Evolutionary conservation across 1,284 basidiomycete species (phyloP).

Genomic region (Ustilago trichophora): DNA sequence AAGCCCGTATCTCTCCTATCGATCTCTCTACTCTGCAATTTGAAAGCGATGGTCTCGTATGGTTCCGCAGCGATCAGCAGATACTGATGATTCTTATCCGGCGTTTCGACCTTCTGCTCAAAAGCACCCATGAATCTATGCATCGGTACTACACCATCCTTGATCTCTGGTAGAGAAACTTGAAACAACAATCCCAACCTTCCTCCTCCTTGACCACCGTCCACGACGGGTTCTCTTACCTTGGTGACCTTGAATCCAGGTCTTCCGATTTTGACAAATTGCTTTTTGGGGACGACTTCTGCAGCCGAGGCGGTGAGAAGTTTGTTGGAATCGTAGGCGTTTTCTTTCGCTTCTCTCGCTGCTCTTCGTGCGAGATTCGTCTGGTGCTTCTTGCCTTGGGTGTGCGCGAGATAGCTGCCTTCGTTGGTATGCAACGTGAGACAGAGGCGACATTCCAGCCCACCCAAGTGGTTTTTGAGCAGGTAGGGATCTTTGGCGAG

Average conservation of each 20-base stretch:
- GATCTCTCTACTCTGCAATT: conserved; percentile 95
- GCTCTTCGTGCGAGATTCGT: conserved; percentile 96
- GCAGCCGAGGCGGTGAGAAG: conserved; percentile 70
- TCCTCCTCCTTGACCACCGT: conserved; percentile 59
- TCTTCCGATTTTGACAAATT: conserved; percentile 93
- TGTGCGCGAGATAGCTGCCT: conserved; percentile 98
- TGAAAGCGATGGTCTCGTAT: conserved; percentile 98
- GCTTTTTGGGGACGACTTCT: conserved; percentile 53
- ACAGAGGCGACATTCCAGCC: conserved; percentile 96
- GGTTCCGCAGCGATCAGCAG: conserved; percentile 97
- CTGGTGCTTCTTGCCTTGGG: conserved; percentile 99
- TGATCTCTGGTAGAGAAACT: conserved; percentile 88
- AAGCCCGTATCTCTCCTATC: conserved; percentile 70
- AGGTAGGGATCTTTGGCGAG: conserved; percentile 87
- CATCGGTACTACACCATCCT: conserved; percentile 82
- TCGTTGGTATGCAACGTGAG: conserved; percentile 98
- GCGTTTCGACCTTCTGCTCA: conserved; percentile 94
- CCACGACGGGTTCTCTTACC: conserved; percentile 73
- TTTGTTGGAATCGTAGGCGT: conserved; percentile 64
- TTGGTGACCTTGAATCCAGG: conserved; percentile 94
- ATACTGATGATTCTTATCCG: conserved; percentile 96
- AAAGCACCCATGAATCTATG: conserved; percentile 97
- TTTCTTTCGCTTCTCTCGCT: conserved; percentile 90
- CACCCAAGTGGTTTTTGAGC: conserved; percentile 94
- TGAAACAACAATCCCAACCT: conserved; percentile 90